Evolutionary conservation across 2,329 filamentous ascomycete species (phyloP).

Genomic region (Alternaria atra): DNA sequence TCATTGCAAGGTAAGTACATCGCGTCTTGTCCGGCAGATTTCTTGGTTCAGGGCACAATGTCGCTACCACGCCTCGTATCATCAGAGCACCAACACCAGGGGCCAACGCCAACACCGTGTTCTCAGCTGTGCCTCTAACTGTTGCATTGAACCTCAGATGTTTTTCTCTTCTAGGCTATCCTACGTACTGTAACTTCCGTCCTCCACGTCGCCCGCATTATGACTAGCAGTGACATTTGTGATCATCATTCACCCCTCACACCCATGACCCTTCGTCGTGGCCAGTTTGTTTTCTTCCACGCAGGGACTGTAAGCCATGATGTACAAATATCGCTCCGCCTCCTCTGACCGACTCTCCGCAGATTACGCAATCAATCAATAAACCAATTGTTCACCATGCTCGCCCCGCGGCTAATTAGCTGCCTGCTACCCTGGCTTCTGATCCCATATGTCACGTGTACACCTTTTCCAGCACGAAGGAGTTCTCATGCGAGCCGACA

Average conservation of each 20-base stretch:
- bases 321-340: constrained; percentile 2
- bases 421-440: constrained; percentile 10
- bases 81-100: not conserved
- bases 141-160: not conserved
- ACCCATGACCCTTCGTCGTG: not conserved
- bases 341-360: constrained; percentile 6
- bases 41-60: constrained; percentile 1
- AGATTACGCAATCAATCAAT: not conserved
- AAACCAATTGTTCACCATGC: constrained; percentile 17
- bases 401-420: not conserved
- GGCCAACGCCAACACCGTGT: not conserved
- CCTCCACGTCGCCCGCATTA: not conserved
- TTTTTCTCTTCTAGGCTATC: not conserved
- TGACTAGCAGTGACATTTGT: not conserved
- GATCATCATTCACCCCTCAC: not conserved
- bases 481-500: constrained; percentile 1
- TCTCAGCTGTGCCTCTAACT: not conserved
- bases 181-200: not conserved
- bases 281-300: not conserved
- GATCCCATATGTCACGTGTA: constrained; percentile 17
- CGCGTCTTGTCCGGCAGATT: not conserved
- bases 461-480: not conserved
- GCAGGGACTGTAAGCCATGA: not conserved
- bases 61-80: not conserved
- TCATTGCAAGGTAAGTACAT: not conserved